Conservation (phyloP, 495 filamentous ascomycete species). For the Lichenothelia convexa region DNA sequence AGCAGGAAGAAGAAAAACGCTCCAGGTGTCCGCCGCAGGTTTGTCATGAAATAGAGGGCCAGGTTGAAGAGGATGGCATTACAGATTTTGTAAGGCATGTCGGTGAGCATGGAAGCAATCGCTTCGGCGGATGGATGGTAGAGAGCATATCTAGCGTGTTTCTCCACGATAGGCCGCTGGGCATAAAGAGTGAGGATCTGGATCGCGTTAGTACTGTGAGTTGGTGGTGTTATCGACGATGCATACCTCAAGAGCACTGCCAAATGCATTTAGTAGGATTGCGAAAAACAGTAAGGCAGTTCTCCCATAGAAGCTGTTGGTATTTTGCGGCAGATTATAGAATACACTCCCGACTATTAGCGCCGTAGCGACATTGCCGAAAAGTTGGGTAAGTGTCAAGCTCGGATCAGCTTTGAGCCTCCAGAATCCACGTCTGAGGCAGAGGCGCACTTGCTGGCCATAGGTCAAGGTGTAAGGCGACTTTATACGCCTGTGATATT, state of each 20-base stretch:
- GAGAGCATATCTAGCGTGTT: slow-evolving; percentile 75
- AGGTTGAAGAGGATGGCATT: slow-evolving; percentile 45
- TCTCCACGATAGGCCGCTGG: slow-evolving; percentile 84
- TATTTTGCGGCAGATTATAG: slow-evolving; percentile 46
- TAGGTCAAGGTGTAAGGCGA: slow-evolving; percentile 16
- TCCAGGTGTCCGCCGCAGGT: slow-evolving; percentile 56
- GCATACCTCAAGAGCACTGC: slow-evolving; percentile 48
- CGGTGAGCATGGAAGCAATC: slow-evolving; percentile 63
- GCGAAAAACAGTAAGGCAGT: slow-evolving; percentile 81
- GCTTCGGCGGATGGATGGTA: slow-evolving; percentile 85
- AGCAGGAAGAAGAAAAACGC: slow-evolving; percentile 35
- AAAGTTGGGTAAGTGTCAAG: slow-evolving; percentile 46
- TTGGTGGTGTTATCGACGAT: no score
- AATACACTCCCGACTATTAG: slow-evolving; percentile 71
- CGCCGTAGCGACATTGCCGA: slow-evolving; percentile 58
- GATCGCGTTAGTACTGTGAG: slow-evolving; percentile 5
- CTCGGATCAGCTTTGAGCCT: slow-evolving; percentile 52
- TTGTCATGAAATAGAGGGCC: slow-evolving; percentile 72
- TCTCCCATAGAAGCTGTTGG: slow-evolving; percentile 55
- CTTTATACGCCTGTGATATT: slow-evolving; percentile 11
- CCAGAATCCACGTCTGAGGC: slow-evolving; percentile 55
- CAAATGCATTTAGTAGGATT: slow-evolving; percentile 71
- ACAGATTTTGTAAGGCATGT: slow-evolving; percentile 46
- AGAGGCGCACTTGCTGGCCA: slow-evolving; percentile 9
- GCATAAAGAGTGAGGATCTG: slow-evolving; percentile 67